phyloP scores from a whole-genome alignment of 768 basidiomycete species.

The Tephrocybe sp. region DNA sequence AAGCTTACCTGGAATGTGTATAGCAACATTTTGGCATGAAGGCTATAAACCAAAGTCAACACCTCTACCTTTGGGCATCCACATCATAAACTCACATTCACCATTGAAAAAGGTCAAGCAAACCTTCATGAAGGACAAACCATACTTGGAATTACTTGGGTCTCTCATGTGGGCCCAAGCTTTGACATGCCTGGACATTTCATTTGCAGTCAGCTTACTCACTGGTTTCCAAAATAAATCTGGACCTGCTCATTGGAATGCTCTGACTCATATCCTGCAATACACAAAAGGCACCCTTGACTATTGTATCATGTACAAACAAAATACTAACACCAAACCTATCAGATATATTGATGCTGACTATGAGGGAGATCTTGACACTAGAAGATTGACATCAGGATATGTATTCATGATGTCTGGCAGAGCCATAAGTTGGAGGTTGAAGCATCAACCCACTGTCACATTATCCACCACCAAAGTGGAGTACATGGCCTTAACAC shows the following conservation, averaged over 20 bases:
- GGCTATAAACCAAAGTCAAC: neutral
- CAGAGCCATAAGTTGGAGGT: too few species aligned
- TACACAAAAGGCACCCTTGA: neutral
- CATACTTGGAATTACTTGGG: neutral
- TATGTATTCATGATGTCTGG: too few species aligned
- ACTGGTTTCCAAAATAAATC: neutral
- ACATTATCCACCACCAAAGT: too few species aligned
- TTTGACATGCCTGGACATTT: neutral
- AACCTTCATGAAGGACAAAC: too few species aligned
- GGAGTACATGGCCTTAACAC: too few species aligned
- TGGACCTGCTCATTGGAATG: neutral
- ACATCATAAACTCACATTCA: neutral
- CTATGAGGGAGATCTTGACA: constrained; percentile 14
- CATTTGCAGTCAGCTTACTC: neutral
- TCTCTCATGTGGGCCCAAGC: neutral
- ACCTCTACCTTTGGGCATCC: neutral
- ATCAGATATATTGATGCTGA: neutral
- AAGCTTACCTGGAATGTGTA: too few species aligned
- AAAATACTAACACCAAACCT: neutral
- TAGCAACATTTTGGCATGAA: too few species aligned
- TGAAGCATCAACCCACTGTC: too few species aligned
- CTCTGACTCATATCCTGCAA: neutral
- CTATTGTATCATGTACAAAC: neutral
- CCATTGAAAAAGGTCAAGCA: neutral
- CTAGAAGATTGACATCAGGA: too few species aligned